Base-by-base conservation (phyloP, 2,329 filamentous ascomycete genomes). In the Monilinia fructicola region DNA sequence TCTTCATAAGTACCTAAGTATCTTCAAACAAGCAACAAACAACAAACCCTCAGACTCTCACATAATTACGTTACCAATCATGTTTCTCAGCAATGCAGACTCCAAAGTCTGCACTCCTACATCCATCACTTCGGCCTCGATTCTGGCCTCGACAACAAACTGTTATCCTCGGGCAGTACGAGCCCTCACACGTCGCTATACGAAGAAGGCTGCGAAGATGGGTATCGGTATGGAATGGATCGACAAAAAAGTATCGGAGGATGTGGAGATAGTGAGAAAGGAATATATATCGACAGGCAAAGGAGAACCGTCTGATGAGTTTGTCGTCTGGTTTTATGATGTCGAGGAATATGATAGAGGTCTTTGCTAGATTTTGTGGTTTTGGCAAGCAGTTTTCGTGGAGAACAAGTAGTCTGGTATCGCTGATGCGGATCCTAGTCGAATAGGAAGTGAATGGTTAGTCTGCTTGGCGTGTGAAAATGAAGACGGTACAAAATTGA, bases 311-410 rank as follows among this genome's bases (percentile, higher is more conserved):
- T 26, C 58, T 14, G 14, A 50, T n/a, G 28, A 50, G 14, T 52
- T 61, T 61, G 31, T 61, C 12, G 21, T 50, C 16, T 50, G n/a
- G 44, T 61, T 61, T 35, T 50, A 50, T 61, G 31, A 52, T 21
- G 4, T 61, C 1, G 28, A 21, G 16, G 2, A 21, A 14, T 50
- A 38, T 4, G 31, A 61, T 40, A 61, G 58, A 9, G 9, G n/a
- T 21, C 26, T 35, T 18, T 21, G 14, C 28, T 38, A 40, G 58
- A 4, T 26, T 40, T 23, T 44, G 38, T 50, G 21, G 28, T 23
- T 50, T 38, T 21, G 4, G 21, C 44, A 5, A 61, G 58, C 14
- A 1, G 3, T 50, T 28, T 7, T 18, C 46, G 16, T 50, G 21
- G 11, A 14, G 16, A 42, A 3, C 3, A 26, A 40, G 6, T 14